phyloP scores from a whole-genome alignment of 345 rosid species.

The Euphorbia pulcherrima region DNA sequence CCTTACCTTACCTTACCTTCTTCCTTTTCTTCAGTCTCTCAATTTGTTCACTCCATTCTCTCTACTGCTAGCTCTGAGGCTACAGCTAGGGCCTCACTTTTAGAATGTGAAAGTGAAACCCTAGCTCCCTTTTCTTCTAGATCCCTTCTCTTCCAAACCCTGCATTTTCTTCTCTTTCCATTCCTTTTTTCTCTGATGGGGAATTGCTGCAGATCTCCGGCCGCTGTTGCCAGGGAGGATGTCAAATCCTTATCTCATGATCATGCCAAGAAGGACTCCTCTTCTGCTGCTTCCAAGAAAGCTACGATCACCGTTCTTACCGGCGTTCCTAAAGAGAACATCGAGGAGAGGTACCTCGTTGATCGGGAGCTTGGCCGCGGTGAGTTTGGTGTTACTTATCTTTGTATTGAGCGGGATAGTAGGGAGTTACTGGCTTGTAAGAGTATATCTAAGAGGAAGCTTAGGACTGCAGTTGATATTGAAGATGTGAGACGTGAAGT shows the following conservation, averaged over 20 bases:
- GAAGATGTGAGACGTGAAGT: constrained; percentile 96
- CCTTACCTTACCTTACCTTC: neutral
- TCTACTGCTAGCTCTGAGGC: neutral
- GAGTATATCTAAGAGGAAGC: constrained; percentile 93
- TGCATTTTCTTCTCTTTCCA: neutral
- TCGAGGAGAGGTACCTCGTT: constrained; percentile 79
- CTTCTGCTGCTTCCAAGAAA: constrained; percentile 45
- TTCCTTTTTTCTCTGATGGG: constrained; percentile 39
- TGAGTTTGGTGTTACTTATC: constrained; percentile 96
- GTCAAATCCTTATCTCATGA: constrained; percentile 81
- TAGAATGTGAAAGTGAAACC: constrained; percentile 26
- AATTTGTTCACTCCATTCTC: neutral
- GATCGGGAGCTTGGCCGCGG: constrained; percentile 99
- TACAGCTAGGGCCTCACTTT: constrained; percentile 10
- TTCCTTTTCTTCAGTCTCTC: neutral
- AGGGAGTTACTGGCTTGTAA: constrained; percentile 92
- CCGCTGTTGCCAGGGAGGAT: constrained; percentile 92
- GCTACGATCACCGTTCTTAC: constrained; percentile 66
- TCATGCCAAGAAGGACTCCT: constrained; percentile 54
- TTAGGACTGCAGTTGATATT: constrained; percentile 81
- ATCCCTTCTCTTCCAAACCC: neutral
- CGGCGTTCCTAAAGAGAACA: constrained; percentile 78
- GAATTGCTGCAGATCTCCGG: constrained; percentile 99
- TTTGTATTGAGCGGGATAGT: constrained; percentile 73
- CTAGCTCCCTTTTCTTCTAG: constrained; percentile 9